Evolutionary conservation across 2,329 filamentous ascomycete species (phyloP).

Genomic region (Alternaria triticimaculans): DNA sequence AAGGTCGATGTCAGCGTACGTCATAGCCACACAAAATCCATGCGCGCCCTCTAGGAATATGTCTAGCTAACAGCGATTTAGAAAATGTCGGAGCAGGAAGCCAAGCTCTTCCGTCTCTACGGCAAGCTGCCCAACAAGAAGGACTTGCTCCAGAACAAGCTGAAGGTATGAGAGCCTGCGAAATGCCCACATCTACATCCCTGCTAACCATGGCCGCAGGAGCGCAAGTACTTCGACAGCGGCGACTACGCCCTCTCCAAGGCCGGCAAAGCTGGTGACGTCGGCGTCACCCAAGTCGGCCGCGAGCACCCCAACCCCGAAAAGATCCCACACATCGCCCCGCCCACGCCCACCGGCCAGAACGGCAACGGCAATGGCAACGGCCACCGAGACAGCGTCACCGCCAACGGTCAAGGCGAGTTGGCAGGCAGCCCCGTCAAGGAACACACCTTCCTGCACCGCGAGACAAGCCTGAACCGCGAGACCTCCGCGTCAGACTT

Average conservation of each 20-base stretch:
- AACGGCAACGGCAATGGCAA: constrained; percentile 38
- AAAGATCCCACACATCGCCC: constrained; percentile 89
- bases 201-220: constrained; percentile 54
- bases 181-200: neutral
- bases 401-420: constrained; percentile 46
- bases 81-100: constrained; percentile 93
- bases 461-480: constrained; percentile 77
- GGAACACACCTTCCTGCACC: constrained; percentile 85
- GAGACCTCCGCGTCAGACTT: constrained; percentile 76
- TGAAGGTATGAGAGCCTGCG: constrained; percentile 67
- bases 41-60: constrained; percentile 10
- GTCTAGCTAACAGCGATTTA: constrained; percentile 51
- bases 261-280: constrained; percentile 93
- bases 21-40: constrained; percentile 38
- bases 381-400: constrained; percentile 34
- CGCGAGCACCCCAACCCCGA: constrained; percentile 94
- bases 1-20: constrained; percentile 95
- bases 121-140: constrained; percentile 97
- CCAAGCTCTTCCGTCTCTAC: constrained; percentile 94
- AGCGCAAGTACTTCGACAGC: constrained; percentile 96
- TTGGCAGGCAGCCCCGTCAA: constrained; percentile 80
- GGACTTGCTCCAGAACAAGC: constrained; percentile 95
- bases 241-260: constrained; percentile 97
- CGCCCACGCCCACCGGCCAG: constrained; percentile 60
- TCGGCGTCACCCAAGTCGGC: constrained; percentile 91